Percentiles rank a stretch among this genome's conserved stretches.
Evolutionary conservation across 176 grass and related monocot genomes (phyloP).

Genomic region (Rhynchospora pubera): DNA sequence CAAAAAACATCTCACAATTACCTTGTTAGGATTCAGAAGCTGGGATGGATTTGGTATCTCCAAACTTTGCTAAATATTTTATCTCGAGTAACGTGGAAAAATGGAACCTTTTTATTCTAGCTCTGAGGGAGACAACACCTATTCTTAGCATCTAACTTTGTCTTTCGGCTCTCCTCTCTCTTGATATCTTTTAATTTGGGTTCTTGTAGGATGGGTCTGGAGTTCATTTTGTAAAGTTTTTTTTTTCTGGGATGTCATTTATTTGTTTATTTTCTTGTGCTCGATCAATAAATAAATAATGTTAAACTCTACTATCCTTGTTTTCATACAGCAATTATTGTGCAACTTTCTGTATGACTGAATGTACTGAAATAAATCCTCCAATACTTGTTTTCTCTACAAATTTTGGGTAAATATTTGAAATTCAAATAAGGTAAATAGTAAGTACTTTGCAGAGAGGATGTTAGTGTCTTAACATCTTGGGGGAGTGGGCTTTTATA

Average conservation of each 20-base stretch:
- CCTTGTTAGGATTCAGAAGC: not conserved
- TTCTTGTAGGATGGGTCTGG: slow-evolving; percentile 11
- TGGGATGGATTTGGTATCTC: not conserved
- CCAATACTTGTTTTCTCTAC: too few relatives aligned
- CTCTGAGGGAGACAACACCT: slow-evolving; percentile 16
- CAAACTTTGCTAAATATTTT: not conserved
- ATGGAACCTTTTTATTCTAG: not conserved
- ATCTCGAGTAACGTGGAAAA: not conserved
- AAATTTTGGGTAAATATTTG: too few relatives aligned
- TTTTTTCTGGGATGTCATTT: slow-evolving; percentile 3
- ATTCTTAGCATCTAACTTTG: slow-evolving; percentile 24
- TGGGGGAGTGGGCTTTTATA: too few relatives aligned
- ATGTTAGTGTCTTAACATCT: too few relatives aligned
- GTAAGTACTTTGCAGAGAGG: too few relatives aligned
- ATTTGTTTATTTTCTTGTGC: slow-evolving; percentile 18
- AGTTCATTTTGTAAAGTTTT: slow-evolving; percentile 3
- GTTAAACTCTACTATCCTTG: not conserved
- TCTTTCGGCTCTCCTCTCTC: slow-evolving; percentile 28
- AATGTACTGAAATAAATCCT: not conserved
- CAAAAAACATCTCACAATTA: too few relatives aligned
- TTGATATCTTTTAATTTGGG: slow-evolving; percentile 17
- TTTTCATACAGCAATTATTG: not conserved
- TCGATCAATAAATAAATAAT: not conserved
- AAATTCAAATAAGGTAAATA: too few relatives aligned
- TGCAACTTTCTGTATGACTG: not conserved